phyloP scores from a whole-genome alignment of 306 rosid genomes.

The Quercus suber region DNA sequence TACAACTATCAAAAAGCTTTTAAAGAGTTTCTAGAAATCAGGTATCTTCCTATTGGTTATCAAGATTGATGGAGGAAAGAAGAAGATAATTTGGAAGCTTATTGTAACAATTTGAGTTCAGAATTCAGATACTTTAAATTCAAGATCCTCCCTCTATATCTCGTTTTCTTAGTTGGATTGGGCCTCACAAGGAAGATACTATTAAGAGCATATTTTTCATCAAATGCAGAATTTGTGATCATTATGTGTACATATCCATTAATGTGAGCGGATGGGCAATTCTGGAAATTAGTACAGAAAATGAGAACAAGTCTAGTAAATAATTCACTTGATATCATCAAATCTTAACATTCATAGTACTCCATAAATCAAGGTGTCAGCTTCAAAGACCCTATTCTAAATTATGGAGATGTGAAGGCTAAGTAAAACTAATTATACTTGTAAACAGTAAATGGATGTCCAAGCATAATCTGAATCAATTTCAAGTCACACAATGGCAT shows the following conservation, averaged over 20 bases:
- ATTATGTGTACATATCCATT: neutral
- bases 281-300: neutral
- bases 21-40: neutral
- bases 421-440: slow-evolving; percentile 2
- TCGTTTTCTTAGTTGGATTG: neutral
- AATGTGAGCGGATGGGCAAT: slow-evolving; percentile 4
- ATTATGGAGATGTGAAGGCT: slow-evolving; percentile 9
- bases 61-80: neutral
- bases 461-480: neutral
- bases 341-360: neutral
- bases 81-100: slow-evolving; percentile 3
- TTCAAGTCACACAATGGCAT: neutral
- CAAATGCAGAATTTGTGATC: neutral
- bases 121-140: neutral
- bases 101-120: slow-evolving; percentile 1
- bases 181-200: neutral
- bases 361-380: neutral
- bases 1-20: neutral
- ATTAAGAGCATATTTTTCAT: neutral
- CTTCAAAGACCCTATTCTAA: neutral
- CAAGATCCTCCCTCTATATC: neutral
- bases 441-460: neutral
- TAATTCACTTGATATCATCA: neutral
- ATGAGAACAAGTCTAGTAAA: neutral
- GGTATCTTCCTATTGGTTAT: neutral